Evolutionary conservation across 2,329 filamentous ascomycete genomes (phyloP), one percentile per base, ranked within the genome.

Genomic region (Biscogniauxia sp.): DNA sequence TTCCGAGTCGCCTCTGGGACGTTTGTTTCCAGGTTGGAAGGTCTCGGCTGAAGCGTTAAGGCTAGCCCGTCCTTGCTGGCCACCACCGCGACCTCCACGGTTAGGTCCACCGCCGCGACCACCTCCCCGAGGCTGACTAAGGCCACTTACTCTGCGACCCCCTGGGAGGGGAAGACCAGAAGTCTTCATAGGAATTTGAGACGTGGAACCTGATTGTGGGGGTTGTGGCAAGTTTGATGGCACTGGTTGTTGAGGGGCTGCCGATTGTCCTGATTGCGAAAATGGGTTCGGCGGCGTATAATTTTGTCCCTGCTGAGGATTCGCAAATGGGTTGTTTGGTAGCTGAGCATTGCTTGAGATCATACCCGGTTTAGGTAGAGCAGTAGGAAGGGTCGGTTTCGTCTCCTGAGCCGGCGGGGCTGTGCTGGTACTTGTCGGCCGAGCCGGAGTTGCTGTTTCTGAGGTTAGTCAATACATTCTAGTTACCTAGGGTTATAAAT

Each of bases 1-100:
- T 51, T 77, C 77, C 15, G 72, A 73, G 58, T 85, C 83, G 58
- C 83, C 82, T 26, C 83, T 77, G 20, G 81, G 77, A 41, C 84
- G 77, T 73, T 86, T 86, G 66, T 80, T 83, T 20, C 82, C 81
- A 17, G 81, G 79, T 26, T 83, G 82, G 65, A 84, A 81, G 61
- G 82, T 81, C 60, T 83, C 82, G 15, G 79, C 83, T 11, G 76
- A 74, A 1, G 79, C 78, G 68, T 82, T 85, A 45, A 85, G 68
- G 26, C 65, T 76, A n/a, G 74, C 72, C 20, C 80, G 68, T 49
- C 69, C 71, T 54, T 69, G 70, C 51, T 68, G 64, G 5, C 54
- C 75, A 6, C 73, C 73, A 5, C 75, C 74, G 60, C 78, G 75
- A 8, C 73, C 74, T 58, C 78, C 78, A 54, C 78, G 79, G 53